These are phyloP conservation scores for Musa troglodytarum DNA, from an alignment of 176 grass and related monocot species.

Conservation along the genomic window DNA sequence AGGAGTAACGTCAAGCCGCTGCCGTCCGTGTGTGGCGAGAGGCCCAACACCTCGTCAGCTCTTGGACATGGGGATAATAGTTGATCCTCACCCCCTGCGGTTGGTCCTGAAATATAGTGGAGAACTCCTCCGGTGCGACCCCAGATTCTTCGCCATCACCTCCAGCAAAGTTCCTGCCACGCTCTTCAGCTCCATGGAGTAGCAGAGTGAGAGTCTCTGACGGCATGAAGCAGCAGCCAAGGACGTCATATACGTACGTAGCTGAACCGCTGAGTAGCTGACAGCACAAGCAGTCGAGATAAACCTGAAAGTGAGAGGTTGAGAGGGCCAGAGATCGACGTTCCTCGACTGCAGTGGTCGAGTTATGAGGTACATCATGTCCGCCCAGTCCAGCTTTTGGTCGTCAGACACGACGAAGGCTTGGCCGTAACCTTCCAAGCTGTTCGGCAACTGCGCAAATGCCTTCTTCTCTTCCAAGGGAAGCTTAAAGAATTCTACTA, in stretches of 20 bases:
- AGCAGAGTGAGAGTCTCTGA: slow-evolving; percentile 36
- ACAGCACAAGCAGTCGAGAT: background rate
- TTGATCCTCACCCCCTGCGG: slow-evolving; percentile 60
- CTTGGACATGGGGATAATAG: slow-evolving; percentile 50
- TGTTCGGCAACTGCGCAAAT: slow-evolving; percentile 15
- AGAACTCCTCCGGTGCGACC: slow-evolving; percentile 13
- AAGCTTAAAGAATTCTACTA: slow-evolving; percentile 31
- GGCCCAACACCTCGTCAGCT: slow-evolving; percentile 36
- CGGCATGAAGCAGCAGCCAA: background rate
- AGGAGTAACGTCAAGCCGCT: slow-evolving; percentile 38
- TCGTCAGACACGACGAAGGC: slow-evolving; percentile 31
- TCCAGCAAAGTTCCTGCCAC: slow-evolving; percentile 32
- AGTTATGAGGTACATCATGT: slow-evolving; percentile 27
- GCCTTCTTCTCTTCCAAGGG: slow-evolving; percentile 26
- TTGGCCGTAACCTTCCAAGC: slow-evolving; percentile 22
- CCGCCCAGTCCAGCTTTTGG: slow-evolving; percentile 37
- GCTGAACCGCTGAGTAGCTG: background rate
- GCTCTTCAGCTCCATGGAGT: slow-evolving; percentile 33
- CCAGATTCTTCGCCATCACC: slow-evolving; percentile 35
- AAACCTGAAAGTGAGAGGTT: slow-evolving; percentile 27
- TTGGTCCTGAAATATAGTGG: slow-evolving; percentile 1
- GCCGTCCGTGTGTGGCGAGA: slow-evolving; percentile 59
- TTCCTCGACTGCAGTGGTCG: slow-evolving; percentile 5
- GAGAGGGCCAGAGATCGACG: slow-evolving; percentile 19
- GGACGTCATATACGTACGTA: background rate